These are phyloP conservation scores for Pyracantha coccinea DNA, from an alignment of 331 rosid genomes.

Conservation along the genomic window DNA sequence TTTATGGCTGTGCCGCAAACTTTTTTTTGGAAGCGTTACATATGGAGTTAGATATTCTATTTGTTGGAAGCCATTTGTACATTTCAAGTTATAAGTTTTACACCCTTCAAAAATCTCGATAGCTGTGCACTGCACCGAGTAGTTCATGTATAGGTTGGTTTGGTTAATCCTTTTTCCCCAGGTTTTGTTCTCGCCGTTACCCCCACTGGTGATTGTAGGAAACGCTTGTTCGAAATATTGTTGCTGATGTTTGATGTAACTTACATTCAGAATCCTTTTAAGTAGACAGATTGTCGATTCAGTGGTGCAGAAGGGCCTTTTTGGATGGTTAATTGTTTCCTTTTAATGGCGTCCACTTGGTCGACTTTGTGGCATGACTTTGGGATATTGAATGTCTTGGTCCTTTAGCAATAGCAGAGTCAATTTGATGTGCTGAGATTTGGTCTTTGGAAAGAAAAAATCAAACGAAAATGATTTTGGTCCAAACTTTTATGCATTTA, in stretches of 20 bases:
- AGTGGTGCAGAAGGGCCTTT: neutral
- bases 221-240: constrained; percentile 1
- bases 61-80: constrained; percentile 13
- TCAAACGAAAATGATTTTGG: neutral
- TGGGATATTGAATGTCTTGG: neutral
- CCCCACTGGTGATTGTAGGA: constrained; percentile 17
- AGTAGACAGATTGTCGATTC: neutral
- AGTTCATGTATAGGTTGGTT: constrained; percentile 22
- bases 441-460: neutral
- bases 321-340: neutral
- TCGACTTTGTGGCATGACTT: neutral
- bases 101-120: neutral
- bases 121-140: constrained; percentile 5
- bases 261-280: neutral
- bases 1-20: constrained; percentile 2
- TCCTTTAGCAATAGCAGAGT: neutral
- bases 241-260: constrained; percentile 20
- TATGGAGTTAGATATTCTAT: constrained; percentile 17
- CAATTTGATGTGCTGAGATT: neutral
- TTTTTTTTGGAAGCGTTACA: constrained; percentile 22
- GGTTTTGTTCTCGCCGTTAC: constrained; percentile 10
- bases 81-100: constrained; percentile 11
- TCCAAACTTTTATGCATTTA: neutral
- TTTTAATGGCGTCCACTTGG: neutral
- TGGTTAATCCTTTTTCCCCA: neutral